Evolutionary conservation across 169 alveolate species (phyloP), one percentile per base, ranked within the genome.

Genomic region (Pseudocohnilembus persalinus): DNA sequence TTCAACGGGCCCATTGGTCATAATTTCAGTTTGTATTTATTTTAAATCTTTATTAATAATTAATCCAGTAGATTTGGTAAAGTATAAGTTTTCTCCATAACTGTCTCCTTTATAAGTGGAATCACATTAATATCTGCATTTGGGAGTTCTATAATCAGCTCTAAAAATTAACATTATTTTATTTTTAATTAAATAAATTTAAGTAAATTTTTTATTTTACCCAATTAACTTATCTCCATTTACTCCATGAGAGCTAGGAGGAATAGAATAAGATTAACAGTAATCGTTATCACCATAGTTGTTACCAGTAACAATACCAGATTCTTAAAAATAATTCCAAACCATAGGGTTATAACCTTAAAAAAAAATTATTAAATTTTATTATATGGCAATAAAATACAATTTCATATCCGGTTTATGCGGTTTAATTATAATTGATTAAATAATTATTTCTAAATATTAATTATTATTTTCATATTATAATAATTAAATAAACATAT

Each of bases 221-320:
- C 68, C 68, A 49, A 4, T 49, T 49, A 11, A 11, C 26, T 11
- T 20, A 49, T 11, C 4, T 4, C 20, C 26, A 49, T 4, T 4
- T 11, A 20, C 26, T 49, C 20, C 68, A 73, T 73, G 30, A 73
- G 77, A 15, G 20, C n/a, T n/a, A 25, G 77, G 77, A 25, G 77
- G 33, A 73, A 73, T n/a, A 15, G 77, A n/a, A n/a, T 73, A 73
- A 73, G 77, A 15, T 73, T 73, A n/a, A n/a, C 77, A 73, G 33
- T 25, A 76, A 15, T 34, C 1, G 35, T 28, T 31, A 78, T 89
- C 28, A 64, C 88, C 84, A 77, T 64, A 87, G 72, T 77, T 88
- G 28, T 88, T 89, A 11, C 94, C 97, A 28, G 95, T 85, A 16
- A 89, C 92, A 0, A 90, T 82, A 34, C 97, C 97, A 0, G 78